A percentile compares a stretch with the other conserved stretches of the same genome.
Evolutionary conservation across 176 grass and related monocot genomes (phyloP).

Genomic region (Saccharum spontaneum): DNA sequence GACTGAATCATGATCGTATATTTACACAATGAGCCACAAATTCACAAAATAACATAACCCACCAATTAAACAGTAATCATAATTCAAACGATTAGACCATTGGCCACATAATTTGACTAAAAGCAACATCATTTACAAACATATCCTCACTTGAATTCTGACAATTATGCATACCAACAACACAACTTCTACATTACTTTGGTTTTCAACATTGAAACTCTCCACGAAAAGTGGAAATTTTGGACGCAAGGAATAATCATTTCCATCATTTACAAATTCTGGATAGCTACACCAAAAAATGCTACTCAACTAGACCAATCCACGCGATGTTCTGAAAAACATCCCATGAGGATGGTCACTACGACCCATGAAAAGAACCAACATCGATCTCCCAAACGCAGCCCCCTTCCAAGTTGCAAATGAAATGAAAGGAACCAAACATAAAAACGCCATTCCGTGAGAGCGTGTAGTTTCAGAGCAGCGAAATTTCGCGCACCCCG

Average conservation of each 20-base stretch:
- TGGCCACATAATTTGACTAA: background rate
- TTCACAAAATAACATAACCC: background rate
- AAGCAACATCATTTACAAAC: conserved; percentile 9
- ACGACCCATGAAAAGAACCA: background rate
- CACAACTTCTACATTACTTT: background rate
- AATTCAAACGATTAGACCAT: conserved; percentile 7
- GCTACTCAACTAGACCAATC: conserved; percentile 14
- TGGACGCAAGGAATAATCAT: conserved; percentile 1
- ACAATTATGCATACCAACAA: background rate
- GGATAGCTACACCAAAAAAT: background rate
- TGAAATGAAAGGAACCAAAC: background rate
- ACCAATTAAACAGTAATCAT: background rate
- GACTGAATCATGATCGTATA: background rate
- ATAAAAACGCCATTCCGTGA: background rate
- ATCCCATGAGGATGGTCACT: background rate
- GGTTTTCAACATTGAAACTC: background rate
- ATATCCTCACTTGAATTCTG: background rate
- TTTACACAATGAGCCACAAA: background rate
- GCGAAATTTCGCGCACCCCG: background rate
- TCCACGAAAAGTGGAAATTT: background rate
- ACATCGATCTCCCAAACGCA: background rate
- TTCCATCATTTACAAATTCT: conserved; percentile 8
- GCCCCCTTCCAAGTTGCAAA: background rate
- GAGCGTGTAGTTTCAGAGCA: background rate
- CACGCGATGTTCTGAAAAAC: background rate